Base-by-base conservation (phyloP, 192 early-diverging fungal genomes). In the Backusella parvicylindrica region DNA sequence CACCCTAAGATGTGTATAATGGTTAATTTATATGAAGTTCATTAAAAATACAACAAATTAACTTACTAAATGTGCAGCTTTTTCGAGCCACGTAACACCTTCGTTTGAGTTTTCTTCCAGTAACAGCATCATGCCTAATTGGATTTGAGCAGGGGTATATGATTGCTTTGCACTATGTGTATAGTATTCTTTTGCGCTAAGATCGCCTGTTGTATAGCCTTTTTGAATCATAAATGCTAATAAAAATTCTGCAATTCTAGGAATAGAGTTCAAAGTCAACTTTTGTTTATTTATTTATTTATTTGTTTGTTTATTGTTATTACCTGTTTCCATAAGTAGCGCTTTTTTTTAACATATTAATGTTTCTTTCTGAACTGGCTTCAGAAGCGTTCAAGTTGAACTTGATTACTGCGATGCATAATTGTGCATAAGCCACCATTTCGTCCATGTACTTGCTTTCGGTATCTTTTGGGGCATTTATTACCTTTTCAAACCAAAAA, bases 291-390 rank as follows among this genome's bases (percentile, higher is more conserved):
- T n/a, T n/a, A 13, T 0, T 15, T 15, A 15, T 43, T 43, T 15
- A 15, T 43, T 43, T 43, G 3, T 43, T 15, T 26, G 23, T 23
- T 26, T 26, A 9, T 23, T 53, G 1, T 56, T 56, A 70, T 75
- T 79, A 82, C 81, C 73, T 82, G 66, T 82, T 74, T 31, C 75
- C 75, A 53, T 65, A 47, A 70, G 72, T 56, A 18, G 81, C 81
- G 73, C 76, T 78, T 41, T 79, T 49, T 30, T 66, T 75, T 40
- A 82, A 75, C 50, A 68, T 74, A 15, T 75, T 36, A 16, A 77
- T 63, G 9, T 74, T 70, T 32, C 49, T 71, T n/a, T 31, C 47
- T 36, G 35, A 68, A 40, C 76, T 71, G n/a, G 71, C 49, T 21
- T 30, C 18, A 36, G 73, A 67, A n/a, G 31, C 67, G 11, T 60